phyloP scores from a whole-genome alignment of 2,329 filamentous ascomycete species.

The Botrytis fabae region DNA sequence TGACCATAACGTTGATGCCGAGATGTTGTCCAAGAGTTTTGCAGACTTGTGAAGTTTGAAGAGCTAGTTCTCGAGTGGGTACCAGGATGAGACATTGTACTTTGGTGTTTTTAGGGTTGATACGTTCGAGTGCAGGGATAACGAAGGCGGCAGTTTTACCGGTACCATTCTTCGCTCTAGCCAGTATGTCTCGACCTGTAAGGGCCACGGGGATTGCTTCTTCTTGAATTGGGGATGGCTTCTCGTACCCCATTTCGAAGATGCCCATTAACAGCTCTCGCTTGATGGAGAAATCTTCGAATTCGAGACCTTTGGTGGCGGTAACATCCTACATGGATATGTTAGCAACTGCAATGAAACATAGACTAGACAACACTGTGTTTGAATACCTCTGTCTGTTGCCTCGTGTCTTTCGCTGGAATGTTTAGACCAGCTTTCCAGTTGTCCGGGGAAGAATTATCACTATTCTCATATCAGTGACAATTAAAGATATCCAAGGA shows the following conservation, averaged over 20 bases:
- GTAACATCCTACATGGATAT: slow-evolving; percentile 76
- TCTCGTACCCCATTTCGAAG: slow-evolving; percentile 98
- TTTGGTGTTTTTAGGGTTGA: slow-evolving; percentile 95
- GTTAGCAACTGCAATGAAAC: slow-evolving; percentile 24
- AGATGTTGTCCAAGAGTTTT: slow-evolving; percentile 98
- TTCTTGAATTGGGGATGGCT: slow-evolving; percentile 98
- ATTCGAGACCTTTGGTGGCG: slow-evolving; percentile 94
- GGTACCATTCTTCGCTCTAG: slow-evolving; percentile 96
- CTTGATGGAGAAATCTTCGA: slow-evolving; percentile 95
- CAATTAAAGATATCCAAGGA: not conserved
- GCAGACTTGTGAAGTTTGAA: slow-evolving; percentile 99
- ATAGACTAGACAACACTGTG: not conserved
- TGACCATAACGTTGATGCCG: slow-evolving; percentile 98
- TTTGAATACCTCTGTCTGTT: slow-evolving; percentile 71
- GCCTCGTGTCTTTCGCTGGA: slow-evolving; percentile 71
- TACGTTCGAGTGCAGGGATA: slow-evolving; percentile 90
- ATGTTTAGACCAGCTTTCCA: slow-evolving; percentile 75
- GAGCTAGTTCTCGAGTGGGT: slow-evolving; percentile 91
- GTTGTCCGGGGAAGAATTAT: slow-evolving; percentile 50
- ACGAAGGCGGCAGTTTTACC: slow-evolving; percentile 98
- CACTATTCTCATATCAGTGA: slow-evolving; percentile 23
- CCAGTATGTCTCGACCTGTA: slow-evolving; percentile 91
- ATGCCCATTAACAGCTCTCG: slow-evolving; percentile 97
- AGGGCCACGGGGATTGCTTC: slow-evolving; percentile 96
- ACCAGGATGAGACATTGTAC: slow-evolving; percentile 96